phyloP scores from a whole-genome alignment of 345 rosid species.

The Isatis tinctoria region DNA sequence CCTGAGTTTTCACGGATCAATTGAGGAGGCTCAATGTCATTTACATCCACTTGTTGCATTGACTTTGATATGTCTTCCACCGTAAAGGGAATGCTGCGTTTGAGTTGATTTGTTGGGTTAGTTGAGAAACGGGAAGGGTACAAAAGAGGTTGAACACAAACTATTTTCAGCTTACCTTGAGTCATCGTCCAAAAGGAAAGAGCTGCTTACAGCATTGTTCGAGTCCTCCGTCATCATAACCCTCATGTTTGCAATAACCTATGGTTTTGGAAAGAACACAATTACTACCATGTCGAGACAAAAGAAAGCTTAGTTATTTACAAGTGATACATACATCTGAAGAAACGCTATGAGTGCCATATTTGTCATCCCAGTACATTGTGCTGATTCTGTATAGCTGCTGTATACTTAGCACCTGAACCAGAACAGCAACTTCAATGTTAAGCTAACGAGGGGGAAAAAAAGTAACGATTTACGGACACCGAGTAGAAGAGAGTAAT shows the following conservation, averaged over 20 bases:
- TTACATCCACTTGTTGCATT: conserved; percentile 79
- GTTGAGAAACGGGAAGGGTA: not conserved
- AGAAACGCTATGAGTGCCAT: conserved; percentile 93
- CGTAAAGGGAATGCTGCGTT: conserved; percentile 90
- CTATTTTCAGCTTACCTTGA: conserved; percentile 56
- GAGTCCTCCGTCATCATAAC: conserved; percentile 97
- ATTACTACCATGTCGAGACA: not conserved
- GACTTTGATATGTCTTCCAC: conserved; percentile 98
- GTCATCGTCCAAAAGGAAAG: conserved; percentile 95
- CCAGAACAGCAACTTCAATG: not conserved
- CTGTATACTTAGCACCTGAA: conserved; percentile 93
- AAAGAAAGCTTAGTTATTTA: not conserved
- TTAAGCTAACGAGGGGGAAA: not conserved
- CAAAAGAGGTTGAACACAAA: not conserved
- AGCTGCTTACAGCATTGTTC: conserved; percentile 88
- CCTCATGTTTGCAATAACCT: conserved; percentile 95
- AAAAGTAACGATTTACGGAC: not conserved
- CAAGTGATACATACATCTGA: conserved; percentile 64
- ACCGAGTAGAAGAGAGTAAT: conserved; percentile 10
- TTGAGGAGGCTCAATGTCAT: conserved; percentile 84
- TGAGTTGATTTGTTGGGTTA: conserved; percentile 7
- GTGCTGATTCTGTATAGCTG: conserved; percentile 96
- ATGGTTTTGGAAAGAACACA: conserved; percentile 13
- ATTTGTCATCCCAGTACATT: conserved; percentile 99
- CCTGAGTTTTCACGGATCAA: conserved; percentile 88